A percentile compares a stretch with the other conserved stretches of the same genome.
These are phyloP conservation scores for Platanus orientalis DNA, from an alignment of 164 flowering plant genomes.

Conservation along the genomic window DNA sequence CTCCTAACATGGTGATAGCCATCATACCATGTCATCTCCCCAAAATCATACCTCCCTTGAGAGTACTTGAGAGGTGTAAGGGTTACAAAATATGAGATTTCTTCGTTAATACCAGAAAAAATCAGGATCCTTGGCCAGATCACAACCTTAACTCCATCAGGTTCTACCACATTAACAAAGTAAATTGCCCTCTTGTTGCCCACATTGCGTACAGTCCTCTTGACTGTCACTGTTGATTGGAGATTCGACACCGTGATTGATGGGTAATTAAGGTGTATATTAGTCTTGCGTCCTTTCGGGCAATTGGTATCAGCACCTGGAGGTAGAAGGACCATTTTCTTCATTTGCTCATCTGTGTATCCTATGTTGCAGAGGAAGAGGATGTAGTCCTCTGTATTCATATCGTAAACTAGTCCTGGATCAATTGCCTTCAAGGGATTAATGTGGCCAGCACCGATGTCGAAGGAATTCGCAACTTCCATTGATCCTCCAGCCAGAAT, in stretches of 20 bases:
- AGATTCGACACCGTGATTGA: constrained; percentile 51
- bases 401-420: constrained; percentile 69
- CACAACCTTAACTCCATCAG: constrained; percentile 51
- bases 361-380: constrained; percentile 55
- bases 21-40: constrained; percentile 60
- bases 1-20: constrained; percentile 51
- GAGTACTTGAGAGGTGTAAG: constrained; percentile 44
- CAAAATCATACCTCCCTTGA: constrained; percentile 59
- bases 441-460: constrained; percentile 68
- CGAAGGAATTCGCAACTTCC: constrained; percentile 47
- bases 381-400: constrained; percentile 43
- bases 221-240: constrained; percentile 31
- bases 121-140: constrained; percentile 52
- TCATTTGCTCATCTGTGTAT: constrained; percentile 40
- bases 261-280: constrained; percentile 49
- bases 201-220: constrained; percentile 53
- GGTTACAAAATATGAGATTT: constrained; percentile 47
- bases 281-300: constrained; percentile 14
- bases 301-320: constrained; percentile 18
- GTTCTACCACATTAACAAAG: constrained; percentile 30
- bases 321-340: constrained; percentile 15
- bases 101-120: constrained; percentile 28
- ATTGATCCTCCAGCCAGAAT: constrained; percentile 48
- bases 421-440: constrained; percentile 61
- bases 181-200: constrained; percentile 32